These are phyloP conservation scores for Fusarium torulosum DNA, from an alignment of 2,329 filamentous ascomycete genomes.

Conservation along the genomic window DNA sequence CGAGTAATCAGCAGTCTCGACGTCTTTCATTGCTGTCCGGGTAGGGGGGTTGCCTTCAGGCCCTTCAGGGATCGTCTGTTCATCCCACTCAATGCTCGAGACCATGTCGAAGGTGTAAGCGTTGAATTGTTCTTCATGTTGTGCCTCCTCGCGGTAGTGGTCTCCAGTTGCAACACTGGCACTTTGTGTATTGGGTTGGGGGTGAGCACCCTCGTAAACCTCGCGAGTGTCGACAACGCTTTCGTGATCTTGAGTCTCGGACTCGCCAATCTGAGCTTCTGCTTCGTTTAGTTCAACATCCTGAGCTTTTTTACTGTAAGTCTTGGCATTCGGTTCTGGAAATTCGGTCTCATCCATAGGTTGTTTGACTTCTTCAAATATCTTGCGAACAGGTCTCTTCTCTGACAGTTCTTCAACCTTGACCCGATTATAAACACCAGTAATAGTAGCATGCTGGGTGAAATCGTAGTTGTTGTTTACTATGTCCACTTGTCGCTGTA, in stretches of 20 bases:
- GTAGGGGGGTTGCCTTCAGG: not conserved
- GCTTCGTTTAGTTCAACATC: not conserved
- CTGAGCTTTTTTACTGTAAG: not conserved
- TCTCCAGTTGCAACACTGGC: not conserved
- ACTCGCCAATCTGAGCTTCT: not conserved
- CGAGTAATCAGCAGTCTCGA: not conserved
- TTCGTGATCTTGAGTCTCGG: not conserved
- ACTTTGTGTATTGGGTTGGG: not conserved
- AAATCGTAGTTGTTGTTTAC: not conserved
- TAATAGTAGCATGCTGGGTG: not conserved
- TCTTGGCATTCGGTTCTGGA: too few species aligned
- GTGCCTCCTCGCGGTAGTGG: not conserved
- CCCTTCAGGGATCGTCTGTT: not conserved
- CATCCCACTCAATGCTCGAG: not conserved
- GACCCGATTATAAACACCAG: too few species aligned
- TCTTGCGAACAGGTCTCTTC: conserved; percentile 9
- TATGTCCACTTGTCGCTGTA: not conserved
- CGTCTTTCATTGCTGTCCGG: not conserved
- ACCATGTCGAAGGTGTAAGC: conserved; percentile 3
- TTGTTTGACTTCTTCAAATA: conserved; percentile 3
- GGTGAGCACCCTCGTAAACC: not conserved
- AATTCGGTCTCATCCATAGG: not conserved
- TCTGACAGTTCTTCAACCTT: not conserved
- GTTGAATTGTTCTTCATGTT: not conserved
- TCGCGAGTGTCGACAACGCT: not conserved